Percentiles rank a stretch among this genome's conserved stretches.
Conservation (phyloP, 78 protist species). For the Thecamonas trahens region DNA sequence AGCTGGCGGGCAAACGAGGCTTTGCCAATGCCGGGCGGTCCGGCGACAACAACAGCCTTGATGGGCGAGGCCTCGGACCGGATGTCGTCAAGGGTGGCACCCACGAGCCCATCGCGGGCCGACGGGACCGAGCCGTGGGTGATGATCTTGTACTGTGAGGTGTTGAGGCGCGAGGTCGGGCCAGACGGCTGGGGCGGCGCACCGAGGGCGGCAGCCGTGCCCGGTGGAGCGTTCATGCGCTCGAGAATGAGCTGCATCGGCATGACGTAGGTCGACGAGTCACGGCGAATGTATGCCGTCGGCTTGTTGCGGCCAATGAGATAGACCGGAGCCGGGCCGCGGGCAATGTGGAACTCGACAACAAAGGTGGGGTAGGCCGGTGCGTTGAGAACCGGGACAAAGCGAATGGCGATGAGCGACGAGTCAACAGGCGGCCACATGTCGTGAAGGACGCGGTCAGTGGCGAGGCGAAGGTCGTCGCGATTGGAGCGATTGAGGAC, state of each 20-base stretch:
- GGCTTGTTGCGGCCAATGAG: not conserved
- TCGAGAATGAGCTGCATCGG: not conserved
- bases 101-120: not conserved
- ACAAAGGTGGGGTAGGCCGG: not conserved
- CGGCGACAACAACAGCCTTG: not conserved
- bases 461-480: slow-evolving; percentile 9
- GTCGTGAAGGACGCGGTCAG: not conserved
- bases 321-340: slow-evolving; percentile 18
- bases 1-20: not conserved
- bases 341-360: slow-evolving; percentile 1
- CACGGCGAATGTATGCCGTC: not conserved
- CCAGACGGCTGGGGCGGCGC: not conserved
- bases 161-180: not conserved
- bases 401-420: not conserved
- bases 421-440: slow-evolving; percentile 16
- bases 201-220: not conserved
- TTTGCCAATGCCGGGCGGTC: not conserved
- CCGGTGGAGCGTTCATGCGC: not conserved
- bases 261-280: not conserved
- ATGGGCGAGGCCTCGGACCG: not conserved
- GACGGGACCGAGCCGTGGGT: not conserved
- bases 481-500: not conserved
- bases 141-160: not conserved
- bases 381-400: slow-evolving; percentile 11
- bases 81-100: not conserved